phyloP scores from a whole-genome alignment of 345 rosid species.

The Carallia brachiata region DNA sequence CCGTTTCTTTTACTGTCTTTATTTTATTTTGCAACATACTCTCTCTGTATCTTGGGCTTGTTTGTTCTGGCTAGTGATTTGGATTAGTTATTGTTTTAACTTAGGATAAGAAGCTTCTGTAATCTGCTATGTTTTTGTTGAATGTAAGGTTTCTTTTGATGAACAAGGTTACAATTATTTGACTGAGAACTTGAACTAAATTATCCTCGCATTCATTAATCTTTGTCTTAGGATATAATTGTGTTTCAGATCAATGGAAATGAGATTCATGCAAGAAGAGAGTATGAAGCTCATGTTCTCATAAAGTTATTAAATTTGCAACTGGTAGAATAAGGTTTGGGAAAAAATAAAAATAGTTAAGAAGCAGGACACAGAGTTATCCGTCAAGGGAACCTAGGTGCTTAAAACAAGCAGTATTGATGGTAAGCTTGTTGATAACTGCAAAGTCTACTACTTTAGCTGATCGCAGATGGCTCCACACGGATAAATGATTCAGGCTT shows the following conservation, averaged over 20 bases:
- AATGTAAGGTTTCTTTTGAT: constrained; percentile 11
- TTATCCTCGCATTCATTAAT: background rate
- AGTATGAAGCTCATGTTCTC: background rate
- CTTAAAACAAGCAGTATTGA: too few relatives aligned
- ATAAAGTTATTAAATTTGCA: background rate
- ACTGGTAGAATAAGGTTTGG: background rate
- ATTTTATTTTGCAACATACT: constrained; percentile 21
- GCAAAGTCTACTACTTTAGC: too few relatives aligned
- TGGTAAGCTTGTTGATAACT: too few relatives aligned
- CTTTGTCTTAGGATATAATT: background rate
- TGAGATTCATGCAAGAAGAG: background rate
- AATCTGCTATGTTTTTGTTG: constrained; percentile 24
- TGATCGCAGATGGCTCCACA: too few relatives aligned
- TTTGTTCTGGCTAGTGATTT: constrained; percentile 18
- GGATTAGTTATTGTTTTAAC: constrained; percentile 17
- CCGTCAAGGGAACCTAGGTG: too few relatives aligned
- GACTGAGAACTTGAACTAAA: constrained; percentile 2
- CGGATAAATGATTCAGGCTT: too few relatives aligned
- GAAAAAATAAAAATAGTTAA: too few relatives aligned
- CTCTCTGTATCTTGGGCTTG: constrained; percentile 13
- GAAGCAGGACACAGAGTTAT: too few relatives aligned
- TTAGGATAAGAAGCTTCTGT: constrained; percentile 21
- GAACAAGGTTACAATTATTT: constrained; percentile 19
- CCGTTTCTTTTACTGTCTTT: background rate
- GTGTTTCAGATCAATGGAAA: background rate